These are phyloP conservation scores for Symbiotaphrina buchneri DNA, from an alignment of 495 filamentous ascomycete genomes.

Conservation along the genomic window DNA sequence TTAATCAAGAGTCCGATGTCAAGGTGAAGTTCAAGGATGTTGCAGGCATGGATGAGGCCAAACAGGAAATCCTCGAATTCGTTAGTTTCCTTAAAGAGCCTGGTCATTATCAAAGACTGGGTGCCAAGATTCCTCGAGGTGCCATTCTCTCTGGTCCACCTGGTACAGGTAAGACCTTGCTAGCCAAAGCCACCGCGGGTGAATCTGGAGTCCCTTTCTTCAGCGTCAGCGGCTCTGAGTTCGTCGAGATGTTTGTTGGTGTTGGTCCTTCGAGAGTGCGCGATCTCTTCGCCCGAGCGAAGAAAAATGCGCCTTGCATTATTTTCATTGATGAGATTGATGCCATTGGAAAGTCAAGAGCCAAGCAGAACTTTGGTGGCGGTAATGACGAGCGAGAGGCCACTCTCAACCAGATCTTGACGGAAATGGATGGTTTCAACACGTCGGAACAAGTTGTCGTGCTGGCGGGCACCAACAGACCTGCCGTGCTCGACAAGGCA, in stretches of 20 bases:
- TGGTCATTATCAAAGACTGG: slow-evolving; percentile 72
- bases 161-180: slow-evolving; percentile 91
- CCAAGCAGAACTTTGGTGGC: slow-evolving; percentile 53
- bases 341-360: slow-evolving; percentile 79
- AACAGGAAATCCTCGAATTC: slow-evolving; percentile 97
- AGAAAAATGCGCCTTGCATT: slow-evolving; percentile 93
- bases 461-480: slow-evolving; percentile 89
- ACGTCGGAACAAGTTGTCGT: slow-evolving; percentile 94
- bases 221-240: slow-evolving; percentile 94
- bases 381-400: slow-evolving; percentile 94
- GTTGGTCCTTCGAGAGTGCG: slow-evolving; percentile 88
- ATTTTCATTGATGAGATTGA: slow-evolving; percentile 99
- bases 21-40: slow-evolving; percentile 95
- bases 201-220: slow-evolving; percentile 97
- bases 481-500: slow-evolving; percentile 85
- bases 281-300: slow-evolving; percentile 82
- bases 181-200: slow-evolving; percentile 93
- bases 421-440: slow-evolving; percentile 99
- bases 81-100: slow-evolving; percentile 88
- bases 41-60: slow-evolving; percentile 96
- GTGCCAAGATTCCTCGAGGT: slow-evolving; percentile 92
- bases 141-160: slow-evolving; percentile 92
- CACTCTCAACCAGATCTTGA: slow-evolving; percentile 93
- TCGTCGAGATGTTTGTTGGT: slow-evolving; percentile 99
- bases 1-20: slow-evolving; percentile 90